Percentiles rank a stretch among this genome's conserved stretches.
Evolutionary conservation across 257 asterid genomes (phyloP).

Genomic region (Jasminum sambac): DNA sequence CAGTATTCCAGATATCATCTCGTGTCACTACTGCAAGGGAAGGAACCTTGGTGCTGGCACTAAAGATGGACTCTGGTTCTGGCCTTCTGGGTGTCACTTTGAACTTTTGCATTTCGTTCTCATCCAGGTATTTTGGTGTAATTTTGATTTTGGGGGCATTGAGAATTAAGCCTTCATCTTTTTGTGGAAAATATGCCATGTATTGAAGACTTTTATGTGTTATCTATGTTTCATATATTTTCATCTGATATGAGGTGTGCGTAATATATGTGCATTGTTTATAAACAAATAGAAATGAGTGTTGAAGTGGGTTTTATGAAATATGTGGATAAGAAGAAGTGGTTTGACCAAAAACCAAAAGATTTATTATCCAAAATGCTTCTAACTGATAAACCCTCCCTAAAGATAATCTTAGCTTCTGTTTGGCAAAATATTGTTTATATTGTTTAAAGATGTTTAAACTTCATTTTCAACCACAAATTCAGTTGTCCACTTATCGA

Average conservation of each 20-base stretch:
- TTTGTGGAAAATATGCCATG: neutral
- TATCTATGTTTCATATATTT: neutral
- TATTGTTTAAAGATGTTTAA: too few relatives aligned
- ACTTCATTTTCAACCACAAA: too few relatives aligned
- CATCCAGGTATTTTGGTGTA: neutral
- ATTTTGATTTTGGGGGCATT: neutral
- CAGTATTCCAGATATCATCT: neutral
- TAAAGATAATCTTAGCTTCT: too few relatives aligned
- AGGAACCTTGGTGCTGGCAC: neutral
- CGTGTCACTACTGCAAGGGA: neutral
- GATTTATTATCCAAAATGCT: too few relatives aligned
- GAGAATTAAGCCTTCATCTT: neutral
- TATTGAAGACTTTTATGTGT: neutral
- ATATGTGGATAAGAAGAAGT: too few relatives aligned
- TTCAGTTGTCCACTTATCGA: too few relatives aligned
- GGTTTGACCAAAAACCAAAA: too few relatives aligned
- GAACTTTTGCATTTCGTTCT: neutral
- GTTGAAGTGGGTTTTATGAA: too few relatives aligned
- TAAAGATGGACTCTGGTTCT: neutral
- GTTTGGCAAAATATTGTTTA: too few relatives aligned
- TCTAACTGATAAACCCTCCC: too few relatives aligned
- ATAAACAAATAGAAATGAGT: too few relatives aligned
- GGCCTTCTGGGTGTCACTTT: neutral
- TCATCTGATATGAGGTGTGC: slow-evolving; percentile 1
- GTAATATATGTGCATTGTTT: neutral